A percentile compares a stretch with the other conserved stretches of the same genome.
These are phyloP conservation scores for Backusella parvicylindrica DNA, from an alignment of 192 early-diverging fungal genomes.

Conservation along the genomic window DNA sequence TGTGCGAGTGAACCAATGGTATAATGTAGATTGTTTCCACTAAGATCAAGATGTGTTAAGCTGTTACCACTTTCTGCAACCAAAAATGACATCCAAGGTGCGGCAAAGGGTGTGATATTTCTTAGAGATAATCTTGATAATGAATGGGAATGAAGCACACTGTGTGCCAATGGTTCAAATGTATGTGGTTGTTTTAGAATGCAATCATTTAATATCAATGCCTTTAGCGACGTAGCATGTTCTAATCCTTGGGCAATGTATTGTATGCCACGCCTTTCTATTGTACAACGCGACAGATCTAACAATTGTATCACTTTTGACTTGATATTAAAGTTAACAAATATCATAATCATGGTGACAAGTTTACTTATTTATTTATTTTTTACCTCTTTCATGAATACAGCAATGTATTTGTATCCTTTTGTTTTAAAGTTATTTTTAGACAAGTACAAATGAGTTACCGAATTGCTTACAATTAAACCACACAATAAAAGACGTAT, in stretches of 20 bases:
- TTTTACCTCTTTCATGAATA: slow-evolving; percentile 64
- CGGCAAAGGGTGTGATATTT: background rate
- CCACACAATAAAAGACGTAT: slow-evolving; percentile 64
- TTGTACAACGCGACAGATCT: background rate
- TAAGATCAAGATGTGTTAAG: slow-evolving; percentile 2
- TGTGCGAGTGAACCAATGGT: background rate
- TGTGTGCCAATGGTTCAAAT: background rate
- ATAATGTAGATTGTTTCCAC: slow-evolving; percentile 1
- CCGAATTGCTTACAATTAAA: slow-evolving; percentile 61
- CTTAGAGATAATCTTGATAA: background rate
- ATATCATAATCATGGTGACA: no score
- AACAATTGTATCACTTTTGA: slow-evolving; percentile 11
- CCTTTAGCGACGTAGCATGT: background rate
- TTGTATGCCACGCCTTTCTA: slow-evolving; percentile 7
- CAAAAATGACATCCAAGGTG: slow-evolving; percentile 2
- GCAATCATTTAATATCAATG: background rate
- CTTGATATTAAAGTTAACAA: slow-evolving; percentile 5
- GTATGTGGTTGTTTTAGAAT: background rate
- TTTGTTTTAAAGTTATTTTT: slow-evolving; percentile 66
- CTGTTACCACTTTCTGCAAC: background rate
- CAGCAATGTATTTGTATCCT: slow-evolving; percentile 70
- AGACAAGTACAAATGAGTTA: slow-evolving; percentile 61
- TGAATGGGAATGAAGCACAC: slow-evolving; percentile 5
- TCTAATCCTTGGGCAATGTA: slow-evolving; percentile 9
- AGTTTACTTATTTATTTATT: no score